Conservation (phyloP, 139 green algal species). For the Chlamydomonas schloesseri region DNA sequence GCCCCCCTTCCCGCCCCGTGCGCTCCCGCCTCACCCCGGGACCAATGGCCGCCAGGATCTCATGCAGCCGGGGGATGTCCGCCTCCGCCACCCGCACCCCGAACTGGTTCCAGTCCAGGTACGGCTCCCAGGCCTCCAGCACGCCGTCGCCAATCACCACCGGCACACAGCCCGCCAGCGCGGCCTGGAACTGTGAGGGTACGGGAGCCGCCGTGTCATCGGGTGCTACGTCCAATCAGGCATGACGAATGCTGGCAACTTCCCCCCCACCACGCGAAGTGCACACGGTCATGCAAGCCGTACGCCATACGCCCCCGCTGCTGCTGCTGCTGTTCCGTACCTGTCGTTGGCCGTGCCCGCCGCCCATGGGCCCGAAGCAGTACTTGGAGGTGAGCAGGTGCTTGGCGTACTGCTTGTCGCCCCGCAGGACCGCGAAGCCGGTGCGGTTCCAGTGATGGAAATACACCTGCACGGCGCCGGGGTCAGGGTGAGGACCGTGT, state of each 20-base stretch:
- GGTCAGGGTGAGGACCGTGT: neutral
- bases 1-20: too few species aligned
- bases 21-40: neutral
- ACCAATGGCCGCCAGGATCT: conserved; percentile 17
- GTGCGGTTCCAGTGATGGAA: conserved; percentile 55
- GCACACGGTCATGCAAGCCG: too few species aligned
- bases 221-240: too few species aligned
- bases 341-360: conserved; percentile 46
- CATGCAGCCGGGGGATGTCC: conserved; percentile 43
- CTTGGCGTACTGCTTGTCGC: conserved; percentile 27
- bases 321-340: too few species aligned
- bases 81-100: conserved; percentile 34
- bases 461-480: conserved; percentile 45
- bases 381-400: conserved; percentile 40
- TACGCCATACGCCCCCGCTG: too few species aligned
- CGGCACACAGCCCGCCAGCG: neutral
- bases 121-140: conserved; percentile 54
- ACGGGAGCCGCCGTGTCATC: too few species aligned
- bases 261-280: too few species aligned
- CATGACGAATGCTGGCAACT: too few species aligned
- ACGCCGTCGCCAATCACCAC: conserved; percentile 38
- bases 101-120: conserved; percentile 53
- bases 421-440: neutral
- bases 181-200: conserved; percentile 38
- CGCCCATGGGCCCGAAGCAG: conserved; percentile 49